Conservation (phyloP, 129 eudicot species). For the Flaveria linearis region DNA sequence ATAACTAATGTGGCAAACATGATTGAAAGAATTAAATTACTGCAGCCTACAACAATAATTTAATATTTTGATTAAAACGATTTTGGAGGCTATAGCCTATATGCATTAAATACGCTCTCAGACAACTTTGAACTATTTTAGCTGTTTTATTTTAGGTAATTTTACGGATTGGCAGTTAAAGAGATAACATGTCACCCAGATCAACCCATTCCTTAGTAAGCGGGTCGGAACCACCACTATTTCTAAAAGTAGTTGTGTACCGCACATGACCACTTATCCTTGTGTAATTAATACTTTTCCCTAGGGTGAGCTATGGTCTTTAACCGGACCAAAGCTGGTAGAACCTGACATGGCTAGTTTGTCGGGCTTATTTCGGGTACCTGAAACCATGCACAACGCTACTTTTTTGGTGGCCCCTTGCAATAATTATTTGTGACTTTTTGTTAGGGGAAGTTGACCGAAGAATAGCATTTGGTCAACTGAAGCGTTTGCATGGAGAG, state of each 20-base stretch:
- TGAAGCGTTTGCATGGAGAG: constrained; percentile 90
- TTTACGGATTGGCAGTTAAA: no score
- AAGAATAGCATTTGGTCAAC: constrained; percentile 90
- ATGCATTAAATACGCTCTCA: no score
- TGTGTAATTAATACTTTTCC: background rate
- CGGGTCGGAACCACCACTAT: no score
- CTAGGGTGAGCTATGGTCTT: no score
- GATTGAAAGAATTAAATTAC: background rate
- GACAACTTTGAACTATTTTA: no score
- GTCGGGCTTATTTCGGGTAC: no score
- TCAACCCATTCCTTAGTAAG: no score
- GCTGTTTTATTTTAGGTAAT: no score
- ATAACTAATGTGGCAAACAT: background rate
- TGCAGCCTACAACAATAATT: background rate
- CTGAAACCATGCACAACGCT: no score
- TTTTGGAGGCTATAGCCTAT: background rate
- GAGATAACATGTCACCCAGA: no score
- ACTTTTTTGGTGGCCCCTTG: background rate
- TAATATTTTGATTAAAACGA: background rate
- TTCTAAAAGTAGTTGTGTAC: background rate
- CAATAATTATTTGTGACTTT: constrained; percentile 15
- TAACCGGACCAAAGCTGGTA: no score
- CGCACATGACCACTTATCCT: background rate
- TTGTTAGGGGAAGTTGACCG: constrained; percentile 90
- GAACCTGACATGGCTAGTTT: no score